Conservation (phyloP, 768 basidiomycete species). For the Agaricus subrufescens region DNA sequence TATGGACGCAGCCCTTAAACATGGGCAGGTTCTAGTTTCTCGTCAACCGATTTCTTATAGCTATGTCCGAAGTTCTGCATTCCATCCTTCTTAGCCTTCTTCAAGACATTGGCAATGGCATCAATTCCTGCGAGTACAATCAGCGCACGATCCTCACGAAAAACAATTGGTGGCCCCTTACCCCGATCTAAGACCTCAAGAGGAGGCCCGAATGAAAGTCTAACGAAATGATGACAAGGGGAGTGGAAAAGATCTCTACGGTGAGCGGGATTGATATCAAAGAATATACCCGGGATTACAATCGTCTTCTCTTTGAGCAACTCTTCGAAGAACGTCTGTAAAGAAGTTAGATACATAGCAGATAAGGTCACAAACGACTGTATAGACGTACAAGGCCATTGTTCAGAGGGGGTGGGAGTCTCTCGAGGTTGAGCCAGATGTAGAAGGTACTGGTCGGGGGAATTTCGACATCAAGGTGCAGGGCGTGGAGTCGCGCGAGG, state of each 20-base stretch:
- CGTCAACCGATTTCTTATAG: slow-evolving; percentile 24
- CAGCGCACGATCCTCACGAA: slow-evolving; percentile 4
- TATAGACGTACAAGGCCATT: slow-evolving; percentile 64
- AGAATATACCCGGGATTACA: slow-evolving; percentile 89
- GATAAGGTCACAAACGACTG: background rate
- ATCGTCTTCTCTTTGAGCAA: slow-evolving; percentile 87
- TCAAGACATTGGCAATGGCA: slow-evolving; percentile 77
- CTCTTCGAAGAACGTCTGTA: slow-evolving; percentile 89
- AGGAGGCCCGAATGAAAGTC: slow-evolving; percentile 83
- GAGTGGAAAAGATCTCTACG: slow-evolving; percentile 87
- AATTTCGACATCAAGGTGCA: slow-evolving; percentile 73
- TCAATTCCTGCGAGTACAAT: slow-evolving; percentile 56
- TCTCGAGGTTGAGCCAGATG: slow-evolving; percentile 86
- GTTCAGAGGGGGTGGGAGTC: slow-evolving; percentile 76
- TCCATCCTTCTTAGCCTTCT: slow-evolving; percentile 60
- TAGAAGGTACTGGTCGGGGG: slow-evolving; percentile 88
- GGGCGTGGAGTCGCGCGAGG: slow-evolving; percentile 68
- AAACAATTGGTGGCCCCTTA: slow-evolving; percentile 15
- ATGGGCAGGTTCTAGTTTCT: slow-evolving; percentile 15
- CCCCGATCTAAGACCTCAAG: slow-evolving; percentile 77
- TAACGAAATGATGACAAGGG: slow-evolving; percentile 86
- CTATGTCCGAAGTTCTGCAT: slow-evolving; percentile 63
- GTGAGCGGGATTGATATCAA: slow-evolving; percentile 77
- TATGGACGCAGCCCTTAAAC: slow-evolving; percentile 8
- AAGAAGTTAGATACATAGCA: background rate